Evolutionary conservation across 2,329 filamentous ascomycete species (phyloP).

Genomic region (Penicillium crustosum): DNA sequence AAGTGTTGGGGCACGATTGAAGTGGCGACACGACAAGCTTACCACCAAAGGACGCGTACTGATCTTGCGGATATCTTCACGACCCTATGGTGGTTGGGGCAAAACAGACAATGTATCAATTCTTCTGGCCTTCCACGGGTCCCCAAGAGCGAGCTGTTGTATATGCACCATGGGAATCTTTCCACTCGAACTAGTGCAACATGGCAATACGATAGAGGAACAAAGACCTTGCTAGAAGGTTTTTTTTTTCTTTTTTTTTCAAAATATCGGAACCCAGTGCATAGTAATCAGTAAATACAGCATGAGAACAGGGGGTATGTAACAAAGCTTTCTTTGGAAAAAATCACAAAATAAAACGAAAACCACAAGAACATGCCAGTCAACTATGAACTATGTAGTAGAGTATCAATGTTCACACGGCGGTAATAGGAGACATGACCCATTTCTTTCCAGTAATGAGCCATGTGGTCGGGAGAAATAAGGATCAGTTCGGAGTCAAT

Average conservation of each 20-base stretch:
- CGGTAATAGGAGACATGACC: slow-evolving; percentile 48
- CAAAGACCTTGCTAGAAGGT: background rate
- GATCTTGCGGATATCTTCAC: background rate
- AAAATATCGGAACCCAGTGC: background rate
- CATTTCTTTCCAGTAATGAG: slow-evolving; percentile 74
- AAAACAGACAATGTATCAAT: background rate
- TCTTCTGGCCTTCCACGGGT: background rate
- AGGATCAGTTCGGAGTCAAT: slow-evolving; percentile 76
- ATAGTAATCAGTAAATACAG: background rate
- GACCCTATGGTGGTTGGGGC: background rate
- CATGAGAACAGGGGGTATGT: slow-evolving; percentile 8
- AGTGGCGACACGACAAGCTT: background rate
- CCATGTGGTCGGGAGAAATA: slow-evolving; percentile 72
- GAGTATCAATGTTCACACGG: slow-evolving; percentile 43
- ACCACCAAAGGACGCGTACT: background rate
- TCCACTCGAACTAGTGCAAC: background rate
- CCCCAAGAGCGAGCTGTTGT: background rate
- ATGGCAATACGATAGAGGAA: background rate
- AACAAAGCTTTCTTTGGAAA: background rate
- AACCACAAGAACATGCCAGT: background rate
- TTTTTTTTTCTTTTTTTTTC: too few relatives aligned
- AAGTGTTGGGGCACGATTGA: background rate
- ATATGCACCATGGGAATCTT: background rate
- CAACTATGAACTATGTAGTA: slow-evolving; percentile 31
- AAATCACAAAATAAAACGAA: background rate